Percentiles rank a stretch among this genome's conserved stretches.
Evolutionary conservation across 2,329 filamentous ascomycete species (phyloP).

Genomic region (Botryotinia convoluta): DNA sequence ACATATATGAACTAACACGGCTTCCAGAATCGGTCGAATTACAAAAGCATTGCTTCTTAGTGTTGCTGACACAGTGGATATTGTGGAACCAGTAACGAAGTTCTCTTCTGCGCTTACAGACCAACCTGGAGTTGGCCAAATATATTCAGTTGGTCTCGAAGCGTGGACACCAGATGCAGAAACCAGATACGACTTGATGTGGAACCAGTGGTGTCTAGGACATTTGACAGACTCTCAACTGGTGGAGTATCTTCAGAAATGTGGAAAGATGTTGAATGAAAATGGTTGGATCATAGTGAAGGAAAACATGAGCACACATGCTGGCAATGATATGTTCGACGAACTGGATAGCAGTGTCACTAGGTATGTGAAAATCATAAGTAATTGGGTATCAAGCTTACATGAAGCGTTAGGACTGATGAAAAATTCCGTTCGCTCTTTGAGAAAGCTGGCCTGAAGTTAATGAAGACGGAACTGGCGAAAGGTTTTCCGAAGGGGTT

Average conservation of each 20-base stretch:
- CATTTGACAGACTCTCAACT: constrained; percentile 76
- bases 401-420: constrained; percentile 54
- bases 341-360: constrained; percentile 75
- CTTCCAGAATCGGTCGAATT: constrained; percentile 71
- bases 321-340: constrained; percentile 67
- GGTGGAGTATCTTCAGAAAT: constrained; percentile 62
- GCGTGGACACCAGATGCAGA: constrained; percentile 55
- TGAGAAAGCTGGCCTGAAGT: constrained; percentile 60
- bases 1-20: background rate
- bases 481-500: constrained; percentile 61
- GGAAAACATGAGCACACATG: constrained; percentile 55
- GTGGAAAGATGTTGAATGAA: constrained; percentile 53
- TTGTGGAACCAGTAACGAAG: constrained; percentile 80
- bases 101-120: constrained; percentile 66
- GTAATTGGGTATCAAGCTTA: background rate
- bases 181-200: constrained; percentile 72
- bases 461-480: constrained; percentile 72
- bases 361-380: constrained; percentile 42
- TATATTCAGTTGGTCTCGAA: constrained; percentile 74
- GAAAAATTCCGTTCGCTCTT: constrained; percentile 70
- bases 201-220: constrained; percentile 88
- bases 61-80: constrained; percentile 69
- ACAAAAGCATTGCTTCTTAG: constrained; percentile 73
- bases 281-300: constrained; percentile 67
- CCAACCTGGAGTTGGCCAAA: constrained; percentile 55